phyloP scores from a whole-genome alignment of 768 basidiomycete genomes.

The Collybia sordida region DNA sequence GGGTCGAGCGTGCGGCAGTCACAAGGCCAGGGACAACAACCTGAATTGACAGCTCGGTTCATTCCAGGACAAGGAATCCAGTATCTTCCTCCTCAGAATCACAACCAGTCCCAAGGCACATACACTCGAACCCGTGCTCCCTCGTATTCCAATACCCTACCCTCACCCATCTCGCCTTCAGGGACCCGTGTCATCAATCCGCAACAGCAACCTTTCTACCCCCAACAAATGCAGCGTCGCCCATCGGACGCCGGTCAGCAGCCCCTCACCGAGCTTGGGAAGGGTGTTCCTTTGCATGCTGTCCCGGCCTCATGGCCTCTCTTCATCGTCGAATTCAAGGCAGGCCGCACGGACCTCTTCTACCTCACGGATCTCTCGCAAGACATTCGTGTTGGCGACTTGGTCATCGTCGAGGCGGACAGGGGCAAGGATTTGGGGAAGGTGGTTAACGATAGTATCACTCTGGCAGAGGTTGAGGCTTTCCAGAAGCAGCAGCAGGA shows the following conservation, averaged over 20 bases:
- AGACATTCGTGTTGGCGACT: constrained; percentile 78
- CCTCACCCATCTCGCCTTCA: constrained; percentile 62
- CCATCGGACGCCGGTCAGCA: constrained; percentile 35
- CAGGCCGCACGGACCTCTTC: constrained; percentile 92
- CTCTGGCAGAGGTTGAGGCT: constrained; percentile 85
- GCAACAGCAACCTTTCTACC: constrained; percentile 45
- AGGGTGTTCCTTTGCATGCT: constrained; percentile 82
- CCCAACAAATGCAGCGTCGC: constrained; percentile 40
- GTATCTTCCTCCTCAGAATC: constrained; percentile 16
- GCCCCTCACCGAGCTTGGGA: constrained; percentile 66
- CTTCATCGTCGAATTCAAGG: constrained; percentile 97
- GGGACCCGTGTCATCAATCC: constrained; percentile 38
- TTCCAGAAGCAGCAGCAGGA: constrained; percentile 84
- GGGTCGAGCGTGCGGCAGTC: constrained; percentile 24
- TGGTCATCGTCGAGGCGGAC: constrained; percentile 97
- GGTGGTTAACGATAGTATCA: constrained; percentile 89
- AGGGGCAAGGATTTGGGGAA: constrained; percentile 91
- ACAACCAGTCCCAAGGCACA: constrained; percentile 16
- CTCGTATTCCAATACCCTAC: constrained; percentile 36
- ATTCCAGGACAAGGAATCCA: constrained; percentile 50
- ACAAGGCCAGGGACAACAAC: constrained; percentile 25
- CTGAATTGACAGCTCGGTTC: constrained; percentile 55
- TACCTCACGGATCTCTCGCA: constrained; percentile 71
- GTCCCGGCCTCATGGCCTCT: constrained; percentile 87
- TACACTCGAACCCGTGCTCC: constrained; percentile 39